Percentiles rank a stretch among this genome's conserved stretches.
Evolutionary conservation across 2,329 filamentous ascomycete genomes (phyloP).

Genomic region (Calonectria naviculata): DNA sequence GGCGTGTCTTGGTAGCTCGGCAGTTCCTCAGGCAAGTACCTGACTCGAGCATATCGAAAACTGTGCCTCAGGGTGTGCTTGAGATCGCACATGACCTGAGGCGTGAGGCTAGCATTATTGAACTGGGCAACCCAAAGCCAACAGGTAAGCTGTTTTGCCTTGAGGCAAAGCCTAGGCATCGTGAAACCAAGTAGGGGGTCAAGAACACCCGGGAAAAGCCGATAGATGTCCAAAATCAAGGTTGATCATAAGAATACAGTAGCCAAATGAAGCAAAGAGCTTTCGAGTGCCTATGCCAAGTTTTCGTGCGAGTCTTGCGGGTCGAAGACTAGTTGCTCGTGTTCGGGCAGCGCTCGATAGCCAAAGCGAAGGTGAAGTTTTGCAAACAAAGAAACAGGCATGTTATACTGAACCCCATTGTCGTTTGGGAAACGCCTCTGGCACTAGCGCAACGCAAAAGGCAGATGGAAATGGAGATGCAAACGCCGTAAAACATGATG

Average conservation of each 20-base stretch:
- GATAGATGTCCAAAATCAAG: neutral
- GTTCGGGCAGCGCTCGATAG: neutral
- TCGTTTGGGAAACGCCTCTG: neutral
- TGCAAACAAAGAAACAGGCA: neutral
- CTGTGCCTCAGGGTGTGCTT: neutral
- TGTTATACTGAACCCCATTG: neutral
- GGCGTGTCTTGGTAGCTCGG: conserved; percentile 33
- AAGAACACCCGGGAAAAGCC: neutral
- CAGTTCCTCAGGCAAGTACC: conserved; percentile 34
- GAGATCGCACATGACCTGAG: neutral
- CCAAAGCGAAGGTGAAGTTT: neutral
- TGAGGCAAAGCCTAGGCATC: neutral
- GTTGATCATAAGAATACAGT: neutral
- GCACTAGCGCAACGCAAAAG: neutral
- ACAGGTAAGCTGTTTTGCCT: neutral
- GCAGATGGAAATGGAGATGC: neutral
- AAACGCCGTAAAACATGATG: neutral
- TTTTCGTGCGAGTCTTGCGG: neutral
- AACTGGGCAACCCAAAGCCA: conserved; percentile 4
- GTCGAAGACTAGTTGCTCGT: neutral
- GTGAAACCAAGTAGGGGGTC: neutral
- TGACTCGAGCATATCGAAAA: neutral
- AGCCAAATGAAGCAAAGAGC: neutral
- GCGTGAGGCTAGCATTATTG: neutral
- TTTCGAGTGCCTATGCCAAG: neutral